Percentiles rank a stretch among this genome's conserved stretches.
Evolutionary conservation across 2,329 filamentous ascomycete species (phyloP).

Genomic region (Ophiostoma angusticollis): DNA sequence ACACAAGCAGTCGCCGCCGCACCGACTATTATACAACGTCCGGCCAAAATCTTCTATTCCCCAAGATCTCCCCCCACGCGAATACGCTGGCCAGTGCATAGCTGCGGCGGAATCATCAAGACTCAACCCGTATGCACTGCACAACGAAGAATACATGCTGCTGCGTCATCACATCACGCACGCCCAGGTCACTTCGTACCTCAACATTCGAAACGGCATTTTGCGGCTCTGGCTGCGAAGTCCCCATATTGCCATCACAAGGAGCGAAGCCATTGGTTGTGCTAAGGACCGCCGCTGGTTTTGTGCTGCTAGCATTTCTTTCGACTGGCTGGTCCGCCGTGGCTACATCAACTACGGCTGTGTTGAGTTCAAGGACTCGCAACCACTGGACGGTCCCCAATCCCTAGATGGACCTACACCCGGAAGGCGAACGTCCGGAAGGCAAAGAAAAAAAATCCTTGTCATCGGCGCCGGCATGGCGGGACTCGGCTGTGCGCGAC

Average conservation of each 20-base stretch:
- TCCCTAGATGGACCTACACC: not conserved
- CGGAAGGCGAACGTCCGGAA: slow-evolving; percentile 17
- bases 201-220: slow-evolving; percentile 93
- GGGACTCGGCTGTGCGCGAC: slow-evolving; percentile 80
- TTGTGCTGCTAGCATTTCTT: slow-evolving; percentile 73
- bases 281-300: slow-evolving; percentile 82
- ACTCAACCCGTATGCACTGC: slow-evolving; percentile 77
- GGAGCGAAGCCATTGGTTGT: slow-evolving; percentile 81
- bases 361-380: slow-evolving; percentile 35
- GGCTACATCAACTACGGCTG: slow-evolving; percentile 98
- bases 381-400: not conserved
- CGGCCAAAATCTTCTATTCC: slow-evolving; percentile 77
- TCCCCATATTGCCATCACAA: slow-evolving; percentile 66
- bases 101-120: slow-evolving; percentile 79
- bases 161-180: slow-evolving; percentile 73
- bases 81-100: slow-evolving; percentile 88
- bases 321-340: slow-evolving; percentile 79
- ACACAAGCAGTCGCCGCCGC: not conserved
- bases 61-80: slow-evolving; percentile 51
- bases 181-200: slow-evolving; percentile 82
- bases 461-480: slow-evolving; percentile 92
- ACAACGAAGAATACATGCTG: slow-evolving; percentile 70
- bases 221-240: slow-evolving; percentile 81
- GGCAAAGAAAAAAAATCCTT: slow-evolving; percentile 63
- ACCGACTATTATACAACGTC: slow-evolving; percentile 33